Percentiles rank a stretch among this genome's conserved stretches.
These are phyloP conservation scores for Ruellia speciosa DNA, from an alignment of 305 asterid genomes.

Conservation along the genomic window DNA sequence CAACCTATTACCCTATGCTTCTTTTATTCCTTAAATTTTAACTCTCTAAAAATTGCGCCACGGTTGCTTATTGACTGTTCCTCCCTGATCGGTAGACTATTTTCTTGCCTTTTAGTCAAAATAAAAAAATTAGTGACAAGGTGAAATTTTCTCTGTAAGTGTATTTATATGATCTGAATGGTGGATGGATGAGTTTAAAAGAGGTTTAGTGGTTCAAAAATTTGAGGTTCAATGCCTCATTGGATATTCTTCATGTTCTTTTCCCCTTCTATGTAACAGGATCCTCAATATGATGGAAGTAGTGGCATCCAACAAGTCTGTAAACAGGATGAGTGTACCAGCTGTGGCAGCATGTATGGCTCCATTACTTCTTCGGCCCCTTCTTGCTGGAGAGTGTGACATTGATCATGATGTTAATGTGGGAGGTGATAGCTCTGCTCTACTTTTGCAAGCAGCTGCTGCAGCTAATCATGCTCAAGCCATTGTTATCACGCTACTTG, in stretches of 20 bases:
- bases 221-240: background rate
- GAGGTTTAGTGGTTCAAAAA: background rate
- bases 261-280: conserved; percentile 38
- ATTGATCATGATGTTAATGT: conserved; percentile 59
- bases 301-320: conserved; percentile 72
- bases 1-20: too few relatives aligned
- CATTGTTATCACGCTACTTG: conserved; percentile 85
- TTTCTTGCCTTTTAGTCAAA: background rate
- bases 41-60: background rate
- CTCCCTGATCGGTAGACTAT: background rate
- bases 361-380: conserved; percentile 96
- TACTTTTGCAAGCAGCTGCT: conserved; percentile 97
- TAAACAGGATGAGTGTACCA: conserved; percentile 84
- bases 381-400: conserved; percentile 95
- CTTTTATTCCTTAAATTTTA: background rate
- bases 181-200: background rate
- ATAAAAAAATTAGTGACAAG: too few relatives aligned
- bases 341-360: conserved; percentile 99
- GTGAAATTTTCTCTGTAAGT: background rate
- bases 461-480: conserved; percentile 99
- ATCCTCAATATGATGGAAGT: conserved; percentile 86
- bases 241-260: conserved; percentile 5
- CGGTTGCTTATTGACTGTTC: background rate
- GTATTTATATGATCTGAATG: background rate
- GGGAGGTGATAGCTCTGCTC: conserved; percentile 85